These are phyloP conservation scores for Tagetes erecta DNA, from an alignment of 129 eudicot genomes.

Conservation along the genomic window DNA sequence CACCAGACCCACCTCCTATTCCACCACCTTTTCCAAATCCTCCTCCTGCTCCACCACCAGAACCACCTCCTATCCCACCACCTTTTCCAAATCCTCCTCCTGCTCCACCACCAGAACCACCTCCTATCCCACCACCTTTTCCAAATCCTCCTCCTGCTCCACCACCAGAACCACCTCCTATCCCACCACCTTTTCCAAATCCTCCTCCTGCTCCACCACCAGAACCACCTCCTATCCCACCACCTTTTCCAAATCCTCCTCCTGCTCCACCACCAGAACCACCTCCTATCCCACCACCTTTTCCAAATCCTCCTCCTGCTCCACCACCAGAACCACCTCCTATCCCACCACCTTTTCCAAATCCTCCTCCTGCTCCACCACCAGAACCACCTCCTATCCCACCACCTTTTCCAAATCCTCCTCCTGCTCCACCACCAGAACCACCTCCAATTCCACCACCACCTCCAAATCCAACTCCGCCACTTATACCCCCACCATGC, in stretches of 20 bases:
- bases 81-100: not conserved
- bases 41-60: too few relatives aligned
- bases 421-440: not conserved
- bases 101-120: constrained; percentile 6
- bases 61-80: too few relatives aligned
- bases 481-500: constrained; percentile 22
- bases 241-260: too few relatives aligned
- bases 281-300: constrained; percentile 16
- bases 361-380: constrained; percentile 11
- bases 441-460: not conserved
- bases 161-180: not conserved
- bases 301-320: not conserved
- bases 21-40: not conserved
- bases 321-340: too few relatives aligned
- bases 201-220: not conserved
- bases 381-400: constrained; percentile 18
- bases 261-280: not conserved
- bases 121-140: constrained; percentile 7
- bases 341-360: not conserved
- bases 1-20: constrained; percentile 7
- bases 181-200: not conserved
- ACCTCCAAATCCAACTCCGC: not conserved
- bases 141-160: not conserved
- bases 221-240: too few relatives aligned
- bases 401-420: not conserved